These are phyloP conservation scores for Casuarina glauca DNA, from an alignment of 306 rosid genomes.

Conservation along the genomic window DNA sequence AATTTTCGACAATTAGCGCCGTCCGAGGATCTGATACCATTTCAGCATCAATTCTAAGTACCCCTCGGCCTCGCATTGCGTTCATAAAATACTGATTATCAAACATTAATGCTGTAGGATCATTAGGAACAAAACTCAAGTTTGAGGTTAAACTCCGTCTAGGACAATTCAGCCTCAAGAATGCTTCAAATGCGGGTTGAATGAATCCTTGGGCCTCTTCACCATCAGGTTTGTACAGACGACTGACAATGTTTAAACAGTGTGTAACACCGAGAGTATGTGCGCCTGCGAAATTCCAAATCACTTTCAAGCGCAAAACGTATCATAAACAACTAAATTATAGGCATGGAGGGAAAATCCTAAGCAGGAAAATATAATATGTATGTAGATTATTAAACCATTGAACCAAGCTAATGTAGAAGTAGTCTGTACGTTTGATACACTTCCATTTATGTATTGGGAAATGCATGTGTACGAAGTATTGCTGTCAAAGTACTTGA, in stretches of 20 bases:
- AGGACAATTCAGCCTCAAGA: slow-evolving; percentile 31
- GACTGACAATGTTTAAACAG: slow-evolving; percentile 24
- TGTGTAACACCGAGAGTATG: slow-evolving; percentile 36
- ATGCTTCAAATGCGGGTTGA: slow-evolving; percentile 24
- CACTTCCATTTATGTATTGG: not conserved
- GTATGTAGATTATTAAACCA: not conserved
- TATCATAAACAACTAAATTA: not conserved
- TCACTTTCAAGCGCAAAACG: not conserved
- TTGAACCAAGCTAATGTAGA: not conserved
- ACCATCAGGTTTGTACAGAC: slow-evolving; percentile 17
- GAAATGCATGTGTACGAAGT: not conserved
- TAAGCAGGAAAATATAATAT: not conserved
- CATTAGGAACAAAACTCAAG: slow-evolving; percentile 30
- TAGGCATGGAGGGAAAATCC: not conserved
- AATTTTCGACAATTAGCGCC: not conserved
- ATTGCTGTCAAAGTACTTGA: not conserved
- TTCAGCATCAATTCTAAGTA: slow-evolving; percentile 35
- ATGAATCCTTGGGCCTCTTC: slow-evolving; percentile 6
- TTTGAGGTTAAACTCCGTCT: slow-evolving; percentile 15
- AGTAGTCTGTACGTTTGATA: not conserved
- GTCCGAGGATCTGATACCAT: slow-evolving; percentile 32
- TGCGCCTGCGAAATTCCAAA: slow-evolving; percentile 24
- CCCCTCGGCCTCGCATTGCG: slow-evolving; percentile 31
- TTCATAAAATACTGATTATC: slow-evolving; percentile 30
- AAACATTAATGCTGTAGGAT: slow-evolving; percentile 26